Conservation (phyloP, 176 grass and related monocot genomes). For the Triticum urartu region DNA sequence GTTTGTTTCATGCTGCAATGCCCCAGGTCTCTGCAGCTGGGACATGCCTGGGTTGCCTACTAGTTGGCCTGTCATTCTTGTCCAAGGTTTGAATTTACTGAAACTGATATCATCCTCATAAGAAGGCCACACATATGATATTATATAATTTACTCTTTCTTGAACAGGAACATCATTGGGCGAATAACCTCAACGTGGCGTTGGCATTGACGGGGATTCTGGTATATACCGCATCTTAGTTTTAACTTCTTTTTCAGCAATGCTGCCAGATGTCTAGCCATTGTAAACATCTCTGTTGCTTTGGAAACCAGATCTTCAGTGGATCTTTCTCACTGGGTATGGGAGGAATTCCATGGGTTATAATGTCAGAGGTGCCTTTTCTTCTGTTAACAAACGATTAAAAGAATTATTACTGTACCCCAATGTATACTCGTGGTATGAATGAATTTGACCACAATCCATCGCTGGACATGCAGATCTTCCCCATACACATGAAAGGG, state of each 20-base stretch:
- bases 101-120: neutral
- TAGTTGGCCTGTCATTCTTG: conserved; percentile 76
- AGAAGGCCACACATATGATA: neutral
- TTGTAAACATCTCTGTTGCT: conserved; percentile 10
- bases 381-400: neutral
- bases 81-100: conserved; percentile 44
- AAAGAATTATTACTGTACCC: neutral
- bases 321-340: conserved; percentile 91
- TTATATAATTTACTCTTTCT: neutral
- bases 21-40: conserved; percentile 77
- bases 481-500: conserved; percentile 85
- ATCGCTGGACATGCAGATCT: conserved; percentile 51
- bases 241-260: neutral
- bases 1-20: neutral
- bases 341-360: conserved; percentile 86
- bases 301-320: conserved; percentile 44
- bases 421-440: too few species aligned
- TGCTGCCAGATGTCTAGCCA: neutral
- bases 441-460: neutral
- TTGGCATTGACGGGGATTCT: conserved; percentile 70
- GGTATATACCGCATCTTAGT: conserved; percentile 35
- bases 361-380: conserved; percentile 78
- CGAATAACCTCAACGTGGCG: conserved; percentile 42
- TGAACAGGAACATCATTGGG: conserved; percentile 55
- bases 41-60: conserved; percentile 71